Evolutionary conservation across 2,329 filamentous ascomycete species (phyloP).

Genomic region (Colletotrichum sojae): DNA sequence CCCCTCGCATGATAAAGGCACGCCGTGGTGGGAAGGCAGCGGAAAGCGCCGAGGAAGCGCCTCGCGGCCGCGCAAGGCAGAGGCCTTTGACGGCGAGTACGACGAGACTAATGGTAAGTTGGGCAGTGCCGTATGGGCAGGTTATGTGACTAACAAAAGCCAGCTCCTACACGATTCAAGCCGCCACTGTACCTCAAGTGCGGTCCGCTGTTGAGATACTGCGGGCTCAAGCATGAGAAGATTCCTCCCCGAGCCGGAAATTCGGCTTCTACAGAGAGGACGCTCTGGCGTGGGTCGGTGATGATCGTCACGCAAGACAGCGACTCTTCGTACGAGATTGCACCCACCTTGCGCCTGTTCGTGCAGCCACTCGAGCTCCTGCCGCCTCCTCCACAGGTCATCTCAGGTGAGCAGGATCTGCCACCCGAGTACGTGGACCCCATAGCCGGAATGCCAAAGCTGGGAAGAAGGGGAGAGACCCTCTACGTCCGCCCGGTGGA

Average conservation of each 20-base stretch:
- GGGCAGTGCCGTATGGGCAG: background rate
- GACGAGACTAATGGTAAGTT: constrained; percentile 72
- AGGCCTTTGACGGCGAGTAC: constrained; percentile 77
- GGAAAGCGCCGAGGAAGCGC: constrained; percentile 63
- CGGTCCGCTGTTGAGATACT: constrained; percentile 91
- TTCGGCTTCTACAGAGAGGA: constrained; percentile 66
- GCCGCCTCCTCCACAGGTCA: constrained; percentile 80
- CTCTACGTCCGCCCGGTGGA: constrained; percentile 93
- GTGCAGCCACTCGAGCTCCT: constrained; percentile 87
- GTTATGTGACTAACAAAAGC: constrained; percentile 12
- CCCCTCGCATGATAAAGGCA: constrained; percentile 61
- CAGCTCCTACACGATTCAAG: constrained; percentile 80
- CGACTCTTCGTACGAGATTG: constrained; percentile 84
- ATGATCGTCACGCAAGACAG: constrained; percentile 95
- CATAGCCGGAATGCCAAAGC: constrained; percentile 87
- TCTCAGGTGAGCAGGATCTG: constrained; percentile 75
- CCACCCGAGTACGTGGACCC: constrained; percentile 90
- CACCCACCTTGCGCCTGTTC: constrained; percentile 86
- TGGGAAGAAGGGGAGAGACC: constrained; percentile 87
- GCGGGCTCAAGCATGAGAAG: constrained; percentile 80
- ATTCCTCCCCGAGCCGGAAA: constrained; percentile 54
- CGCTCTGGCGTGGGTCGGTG: constrained; percentile 92
- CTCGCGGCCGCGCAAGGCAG: constrained; percentile 68
- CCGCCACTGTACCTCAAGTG: constrained; percentile 89
- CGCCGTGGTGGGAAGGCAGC: constrained; percentile 84